A percentile compares a stretch with the other conserved stretches of the same genome.
These are phyloP conservation scores for Paramecium sexaurelia DNA, from an alignment of 73 alveolate genomes.

Conservation along the genomic window DNA sequence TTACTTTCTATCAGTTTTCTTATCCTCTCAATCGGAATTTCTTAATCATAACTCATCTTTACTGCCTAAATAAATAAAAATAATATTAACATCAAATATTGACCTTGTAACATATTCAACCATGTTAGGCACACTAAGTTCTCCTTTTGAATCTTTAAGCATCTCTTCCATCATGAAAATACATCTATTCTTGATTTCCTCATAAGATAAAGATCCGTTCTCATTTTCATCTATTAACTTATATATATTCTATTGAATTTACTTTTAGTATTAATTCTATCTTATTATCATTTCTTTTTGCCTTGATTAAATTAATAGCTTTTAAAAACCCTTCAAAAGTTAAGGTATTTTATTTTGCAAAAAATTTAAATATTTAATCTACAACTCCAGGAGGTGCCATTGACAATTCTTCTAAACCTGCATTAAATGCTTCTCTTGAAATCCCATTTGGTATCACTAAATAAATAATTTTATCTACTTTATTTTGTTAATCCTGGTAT, in stretches of 20 bases:
- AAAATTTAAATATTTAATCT: slow-evolving; percentile 1
- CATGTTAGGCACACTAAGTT: slow-evolving; percentile 31
- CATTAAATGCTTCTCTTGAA: slow-evolving; percentile 47
- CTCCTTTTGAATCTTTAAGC: neutral
- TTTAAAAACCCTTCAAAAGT: slow-evolving; percentile 54
- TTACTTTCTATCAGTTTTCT: slow-evolving; percentile 56
- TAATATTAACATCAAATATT: slow-evolving; percentile 30
- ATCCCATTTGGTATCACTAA: slow-evolving; percentile 59
- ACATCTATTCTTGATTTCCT: slow-evolving; percentile 49
- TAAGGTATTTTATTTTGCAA: slow-evolving; percentile 21
- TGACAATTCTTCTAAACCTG: slow-evolving; percentile 48
- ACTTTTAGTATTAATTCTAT: slow-evolving; percentile 43
- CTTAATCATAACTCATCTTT: neutral
- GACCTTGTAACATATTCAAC: slow-evolving; percentile 56
- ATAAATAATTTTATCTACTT: neutral
- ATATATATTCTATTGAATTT: neutral
- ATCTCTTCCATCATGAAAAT: slow-evolving; percentile 50
- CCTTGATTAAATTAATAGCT: slow-evolving; percentile 49
- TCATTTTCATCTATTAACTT: slow-evolving; percentile 52
- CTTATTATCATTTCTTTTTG: slow-evolving; percentile 47
- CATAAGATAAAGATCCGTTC: slow-evolving; percentile 41
- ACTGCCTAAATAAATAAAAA: slow-evolving; percentile 6
- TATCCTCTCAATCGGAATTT: slow-evolving; percentile 48
- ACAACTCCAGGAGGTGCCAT: slow-evolving; percentile 60
- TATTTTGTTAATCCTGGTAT: slow-evolving; percentile 37